phyloP scores from a whole-genome alignment of 495 filamentous ascomycete species.

The Neurospora tetraspora region DNA sequence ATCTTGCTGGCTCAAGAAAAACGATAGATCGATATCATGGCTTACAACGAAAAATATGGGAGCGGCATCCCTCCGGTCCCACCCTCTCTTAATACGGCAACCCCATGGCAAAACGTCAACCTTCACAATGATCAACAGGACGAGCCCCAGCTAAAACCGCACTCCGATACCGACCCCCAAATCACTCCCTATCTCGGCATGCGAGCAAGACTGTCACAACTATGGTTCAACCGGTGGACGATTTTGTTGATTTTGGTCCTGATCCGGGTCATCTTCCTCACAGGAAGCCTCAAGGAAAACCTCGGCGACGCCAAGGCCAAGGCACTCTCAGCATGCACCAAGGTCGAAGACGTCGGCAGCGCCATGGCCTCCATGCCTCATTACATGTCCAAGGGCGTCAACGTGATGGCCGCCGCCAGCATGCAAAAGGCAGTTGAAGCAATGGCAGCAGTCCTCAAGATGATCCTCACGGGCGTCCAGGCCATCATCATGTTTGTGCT shows the following conservation, averaged over 20 bases:
- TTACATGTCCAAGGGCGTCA: conserved; percentile 81
- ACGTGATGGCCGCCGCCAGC: conserved; percentile 66
- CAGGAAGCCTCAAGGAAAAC: conserved; percentile 56
- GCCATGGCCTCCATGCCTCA: conserved; percentile 96
- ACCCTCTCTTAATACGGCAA: conserved; percentile 15
- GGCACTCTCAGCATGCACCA: conserved; percentile 78
- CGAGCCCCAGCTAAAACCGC: neutral
- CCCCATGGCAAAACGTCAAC: conserved; percentile 15
- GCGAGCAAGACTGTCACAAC: conserved; percentile 79
- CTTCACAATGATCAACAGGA: neutral
- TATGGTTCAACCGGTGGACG: conserved; percentile 97
- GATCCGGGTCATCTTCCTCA: conserved; percentile 65
- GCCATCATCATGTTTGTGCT: conserved; percentile 82
- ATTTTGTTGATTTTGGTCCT: conserved; percentile 79
- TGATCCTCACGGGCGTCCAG: conserved; percentile 76
- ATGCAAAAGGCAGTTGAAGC: conserved; percentile 70
- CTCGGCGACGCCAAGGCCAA: conserved; percentile 65
- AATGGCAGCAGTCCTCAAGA: conserved; percentile 60
- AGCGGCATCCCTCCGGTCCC: conserved; percentile 12
- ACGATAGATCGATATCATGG: conserved; percentile 7
- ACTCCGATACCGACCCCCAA: conserved; percentile 19
- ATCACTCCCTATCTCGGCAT: conserved; percentile 92
- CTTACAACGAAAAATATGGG: conserved; percentile 16
- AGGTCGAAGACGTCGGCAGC: conserved; percentile 89
- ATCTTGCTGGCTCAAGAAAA: conserved; percentile 4